phyloP scores from a whole-genome alignment of 306 rosid genomes.

The Prunus kanzakura region DNA sequence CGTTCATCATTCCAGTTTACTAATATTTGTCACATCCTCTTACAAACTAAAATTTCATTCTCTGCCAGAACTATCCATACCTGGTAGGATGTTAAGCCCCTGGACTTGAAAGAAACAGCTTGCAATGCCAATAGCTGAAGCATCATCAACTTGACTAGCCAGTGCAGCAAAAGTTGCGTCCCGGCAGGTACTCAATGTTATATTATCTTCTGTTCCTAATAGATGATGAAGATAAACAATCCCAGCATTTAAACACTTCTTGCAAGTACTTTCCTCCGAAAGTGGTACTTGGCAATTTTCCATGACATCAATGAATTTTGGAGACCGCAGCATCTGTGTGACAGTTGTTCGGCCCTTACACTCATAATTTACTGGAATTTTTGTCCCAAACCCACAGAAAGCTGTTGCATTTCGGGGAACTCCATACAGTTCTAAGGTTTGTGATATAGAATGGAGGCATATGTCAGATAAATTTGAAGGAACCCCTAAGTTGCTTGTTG shows the following conservation, averaged over 20 bases:
- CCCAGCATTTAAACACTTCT: slow-evolving; percentile 78
- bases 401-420: slow-evolving; percentile 65
- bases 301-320: slow-evolving; percentile 61
- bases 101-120: slow-evolving; percentile 90
- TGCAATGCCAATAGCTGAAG: slow-evolving; percentile 65
- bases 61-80: slow-evolving; percentile 31
- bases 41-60: neutral
- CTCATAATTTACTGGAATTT: slow-evolving; percentile 74
- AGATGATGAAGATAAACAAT: slow-evolving; percentile 67
- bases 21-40: neutral
- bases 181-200: slow-evolving; percentile 81
- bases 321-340: slow-evolving; percentile 77
- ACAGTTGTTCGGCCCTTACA: slow-evolving; percentile 82
- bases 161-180: slow-evolving; percentile 84
- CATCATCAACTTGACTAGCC: slow-evolving; percentile 73
- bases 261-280: slow-evolving; percentile 62
- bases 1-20: neutral
- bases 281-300: slow-evolving; percentile 65
- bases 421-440: slow-evolving; percentile 69
- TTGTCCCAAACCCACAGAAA: slow-evolving; percentile 88
- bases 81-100: slow-evolving; percentile 58
- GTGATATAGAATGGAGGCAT: slow-evolving; percentile 69
- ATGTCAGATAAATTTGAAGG: slow-evolving; percentile 50
- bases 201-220: slow-evolving; percentile 62
- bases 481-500: slow-evolving; percentile 75